phyloP scores from a whole-genome alignment of 1,284 basidiomycete species.

The Austroboletus rostrupii region DNA sequence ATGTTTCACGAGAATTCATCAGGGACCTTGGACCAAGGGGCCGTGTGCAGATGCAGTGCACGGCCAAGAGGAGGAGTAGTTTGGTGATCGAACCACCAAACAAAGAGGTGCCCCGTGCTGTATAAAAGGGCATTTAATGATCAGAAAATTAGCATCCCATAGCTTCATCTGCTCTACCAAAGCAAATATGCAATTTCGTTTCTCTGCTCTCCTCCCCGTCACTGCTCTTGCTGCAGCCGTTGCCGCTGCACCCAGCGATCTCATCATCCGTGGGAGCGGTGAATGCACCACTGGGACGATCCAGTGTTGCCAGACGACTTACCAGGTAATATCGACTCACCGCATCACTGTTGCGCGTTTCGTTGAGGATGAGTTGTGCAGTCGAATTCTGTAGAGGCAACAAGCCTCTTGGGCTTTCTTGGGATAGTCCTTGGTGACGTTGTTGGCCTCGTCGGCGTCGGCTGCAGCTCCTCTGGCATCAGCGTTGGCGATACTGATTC shows the following conservation, averaged over 20 bases:
- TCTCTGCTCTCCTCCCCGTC: slow-evolving; percentile 7
- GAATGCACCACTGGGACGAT: neutral
- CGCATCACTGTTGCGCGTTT: neutral
- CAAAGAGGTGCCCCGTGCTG: neutral
- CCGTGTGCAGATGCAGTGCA: neutral
- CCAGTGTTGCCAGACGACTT: neutral
- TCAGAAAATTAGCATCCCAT: neutral
- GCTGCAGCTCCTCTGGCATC: neutral
- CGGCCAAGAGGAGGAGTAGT: neutral
- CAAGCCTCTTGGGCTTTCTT: neutral
- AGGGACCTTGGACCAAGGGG: neutral
- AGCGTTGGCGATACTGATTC: neutral
- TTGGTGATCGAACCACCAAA: neutral
- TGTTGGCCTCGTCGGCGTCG: neutral
- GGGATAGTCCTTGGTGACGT: neutral
- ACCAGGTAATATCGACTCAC: neutral
- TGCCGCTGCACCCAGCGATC: neutral
- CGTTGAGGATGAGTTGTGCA: neutral
- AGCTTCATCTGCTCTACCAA: no score
- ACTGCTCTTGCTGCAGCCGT: slow-evolving; percentile 3
- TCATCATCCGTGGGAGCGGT: neutral
- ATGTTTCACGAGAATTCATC: no score
- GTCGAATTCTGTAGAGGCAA: neutral
- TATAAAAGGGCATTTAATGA: neutral
- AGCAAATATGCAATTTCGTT: slow-evolving; percentile 2